Conservation (phyloP, 345 rosid genomes). For the Lumnitzera littorea region DNA sequence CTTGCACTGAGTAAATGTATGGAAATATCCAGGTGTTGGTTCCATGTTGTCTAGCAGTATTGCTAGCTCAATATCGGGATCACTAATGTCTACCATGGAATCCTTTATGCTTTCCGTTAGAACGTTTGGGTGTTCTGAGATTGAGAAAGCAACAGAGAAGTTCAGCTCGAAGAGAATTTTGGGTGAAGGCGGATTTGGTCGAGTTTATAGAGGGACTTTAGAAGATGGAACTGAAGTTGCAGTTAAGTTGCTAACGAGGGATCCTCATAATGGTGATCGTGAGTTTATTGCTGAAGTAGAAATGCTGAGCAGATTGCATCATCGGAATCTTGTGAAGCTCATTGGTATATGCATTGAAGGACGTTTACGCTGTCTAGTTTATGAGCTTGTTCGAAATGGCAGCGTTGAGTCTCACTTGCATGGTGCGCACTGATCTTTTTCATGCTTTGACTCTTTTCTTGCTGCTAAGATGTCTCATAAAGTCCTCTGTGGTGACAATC, state of each 20-base stretch:
- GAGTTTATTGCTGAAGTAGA: constrained; percentile 97
- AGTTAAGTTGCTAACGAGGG: constrained; percentile 82
- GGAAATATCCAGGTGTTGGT: constrained; percentile 44
- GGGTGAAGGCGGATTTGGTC: constrained; percentile 99
- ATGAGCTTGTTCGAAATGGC: constrained; percentile 92
- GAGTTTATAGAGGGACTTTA: constrained; percentile 72
- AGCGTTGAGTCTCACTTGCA: constrained; percentile 99
- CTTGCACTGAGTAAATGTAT: background rate
- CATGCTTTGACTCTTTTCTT: background rate
- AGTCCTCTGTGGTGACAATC: background rate
- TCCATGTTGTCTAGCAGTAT: constrained; percentile 56
- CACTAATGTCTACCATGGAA: constrained; percentile 76
- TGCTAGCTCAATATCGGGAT: constrained; percentile 71
- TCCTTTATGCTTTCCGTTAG: constrained; percentile 74
- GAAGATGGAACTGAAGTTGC: constrained; percentile 87
- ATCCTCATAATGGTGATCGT: constrained; percentile 82
- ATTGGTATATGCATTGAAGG: constrained; percentile 96
- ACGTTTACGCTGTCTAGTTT: constrained; percentile 73
- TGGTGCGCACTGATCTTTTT: constrained; percentile 39
- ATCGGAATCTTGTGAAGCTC: constrained; percentile 96
- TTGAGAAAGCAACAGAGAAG: constrained; percentile 83
- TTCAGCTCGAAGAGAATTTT: constrained; percentile 80
- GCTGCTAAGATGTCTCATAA: background rate
- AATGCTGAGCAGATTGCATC: constrained; percentile 99
- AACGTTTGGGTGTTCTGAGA: constrained; percentile 61